Conservation (phyloP, 768 basidiomycete species). For the Gloeophyllum trabeum region DNA sequence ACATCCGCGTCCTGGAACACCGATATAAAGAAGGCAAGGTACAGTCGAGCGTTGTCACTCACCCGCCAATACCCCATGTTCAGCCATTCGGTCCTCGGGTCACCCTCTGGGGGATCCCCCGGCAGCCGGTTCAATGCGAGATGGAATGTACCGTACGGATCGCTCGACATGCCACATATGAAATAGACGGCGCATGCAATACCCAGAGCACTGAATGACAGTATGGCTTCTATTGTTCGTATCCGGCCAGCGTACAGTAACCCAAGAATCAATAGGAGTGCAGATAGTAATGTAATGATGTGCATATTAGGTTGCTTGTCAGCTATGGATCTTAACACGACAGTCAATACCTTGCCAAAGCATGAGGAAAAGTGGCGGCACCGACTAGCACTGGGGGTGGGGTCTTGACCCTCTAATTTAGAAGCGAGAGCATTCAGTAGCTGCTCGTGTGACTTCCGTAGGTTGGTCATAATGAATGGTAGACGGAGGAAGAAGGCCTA, state of each 20-base stretch:
- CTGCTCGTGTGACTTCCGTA: not conserved
- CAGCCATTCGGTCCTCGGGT: slow-evolving; percentile 52
- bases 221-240: too few species aligned
- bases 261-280: not conserved
- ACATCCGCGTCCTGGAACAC: slow-evolving; percentile 26
- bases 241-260: too few species aligned
- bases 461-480: not conserved
- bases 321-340: too few species aligned
- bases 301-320: too few species aligned
- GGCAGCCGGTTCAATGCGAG: slow-evolving; percentile 35
- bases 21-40: not conserved
- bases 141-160: slow-evolving; percentile 54
- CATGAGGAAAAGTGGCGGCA: not conserved
- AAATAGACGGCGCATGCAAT: too few species aligned
- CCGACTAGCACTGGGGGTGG: not conserved
- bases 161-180: too few species aligned
- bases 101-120: slow-evolving; percentile 16
- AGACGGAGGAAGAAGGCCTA: not conserved
- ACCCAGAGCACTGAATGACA: too few species aligned
- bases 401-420: not conserved
- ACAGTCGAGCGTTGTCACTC: slow-evolving; percentile 4
- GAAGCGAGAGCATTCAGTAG: not conserved
- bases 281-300: not conserved
- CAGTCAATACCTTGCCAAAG: too few species aligned
- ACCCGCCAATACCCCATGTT: slow-evolving; percentile 69